phyloP scores from a whole-genome alignment of 495 filamentous ascomycete species.

The Tuber borchii region DNA sequence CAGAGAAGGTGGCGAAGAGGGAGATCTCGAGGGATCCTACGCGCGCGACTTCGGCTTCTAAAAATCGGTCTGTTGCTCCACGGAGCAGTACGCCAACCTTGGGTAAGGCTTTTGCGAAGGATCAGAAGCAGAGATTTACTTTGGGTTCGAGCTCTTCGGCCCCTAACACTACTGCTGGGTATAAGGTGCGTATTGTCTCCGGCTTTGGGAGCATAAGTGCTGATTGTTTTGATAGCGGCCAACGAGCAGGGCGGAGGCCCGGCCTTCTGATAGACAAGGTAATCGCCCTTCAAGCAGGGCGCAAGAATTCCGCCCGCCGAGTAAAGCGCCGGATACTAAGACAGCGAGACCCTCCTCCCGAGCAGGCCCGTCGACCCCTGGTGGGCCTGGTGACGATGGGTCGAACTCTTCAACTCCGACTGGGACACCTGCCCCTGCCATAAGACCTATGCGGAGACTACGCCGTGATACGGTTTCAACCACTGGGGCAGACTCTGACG shows the following conservation, averaged over 20 bases:
- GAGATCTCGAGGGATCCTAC: background rate
- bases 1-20: background rate
- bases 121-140: background rate
- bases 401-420: conserved; percentile 3
- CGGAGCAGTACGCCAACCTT: background rate
- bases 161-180: background rate
- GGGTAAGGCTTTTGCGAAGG: background rate
- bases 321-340: background rate
- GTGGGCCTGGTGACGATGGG: background rate
- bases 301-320: background rate
- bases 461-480: conserved; percentile 6
- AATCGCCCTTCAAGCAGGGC: background rate
- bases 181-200: background rate
- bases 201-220: background rate
- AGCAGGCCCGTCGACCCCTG: background rate
- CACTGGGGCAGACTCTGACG: background rate
- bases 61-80: conserved; percentile 1
- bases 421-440: conserved; percentile 22
- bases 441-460: conserved; percentile 25
- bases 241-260: background rate
- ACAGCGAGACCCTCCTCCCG: background rate
- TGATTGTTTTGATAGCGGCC: background rate
- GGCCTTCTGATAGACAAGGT: background rate
- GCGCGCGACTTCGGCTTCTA: background rate
- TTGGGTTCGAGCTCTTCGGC: background rate